Percentiles rank a stretch among this genome's conserved stretches.
Conservation (phyloP, 495 filamentous ascomycete genomes). For the Aspergillus affinis region DNA sequence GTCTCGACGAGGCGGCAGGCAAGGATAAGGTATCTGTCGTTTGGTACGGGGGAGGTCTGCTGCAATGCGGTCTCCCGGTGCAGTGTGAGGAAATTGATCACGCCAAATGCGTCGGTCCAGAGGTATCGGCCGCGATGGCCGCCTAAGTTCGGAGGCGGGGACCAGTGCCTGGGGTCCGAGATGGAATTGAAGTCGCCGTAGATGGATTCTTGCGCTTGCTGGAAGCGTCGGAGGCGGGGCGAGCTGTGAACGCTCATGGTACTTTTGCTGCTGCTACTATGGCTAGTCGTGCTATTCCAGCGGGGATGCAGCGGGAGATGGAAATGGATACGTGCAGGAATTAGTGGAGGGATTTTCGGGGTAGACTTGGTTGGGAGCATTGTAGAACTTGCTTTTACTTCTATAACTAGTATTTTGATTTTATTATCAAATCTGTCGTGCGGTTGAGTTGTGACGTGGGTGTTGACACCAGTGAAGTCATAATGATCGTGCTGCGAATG, state of each 20-base stretch:
- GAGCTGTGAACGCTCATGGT: slow-evolving; percentile 31
- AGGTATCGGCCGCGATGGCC: slow-evolving; percentile 66
- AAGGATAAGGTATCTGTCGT: slow-evolving; percentile 50
- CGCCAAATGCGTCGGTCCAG: slow-evolving; percentile 70
- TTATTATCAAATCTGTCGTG: not conserved
- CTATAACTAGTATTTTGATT: too few species aligned
- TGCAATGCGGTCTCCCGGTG: slow-evolving; percentile 29
- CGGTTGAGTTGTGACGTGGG: not conserved
- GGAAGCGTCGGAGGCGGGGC: slow-evolving; percentile 36
- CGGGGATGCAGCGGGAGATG: not conserved
- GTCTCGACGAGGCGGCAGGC: slow-evolving; percentile 51
- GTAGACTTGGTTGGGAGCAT: not conserved
- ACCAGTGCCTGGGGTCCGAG: slow-evolving; percentile 35
- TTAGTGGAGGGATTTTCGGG: not conserved
- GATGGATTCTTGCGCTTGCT: slow-evolving; percentile 39
- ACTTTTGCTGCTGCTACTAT: not conserved
- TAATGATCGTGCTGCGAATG: slow-evolving; percentile 12
- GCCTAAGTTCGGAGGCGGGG: slow-evolving; percentile 50
- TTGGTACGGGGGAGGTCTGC: not conserved
- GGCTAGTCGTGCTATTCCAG: too few species aligned
- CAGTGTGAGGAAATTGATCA: slow-evolving; percentile 65
- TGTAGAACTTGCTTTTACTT: not conserved
- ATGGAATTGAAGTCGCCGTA: slow-evolving; percentile 39
- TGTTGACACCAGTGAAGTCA: slow-evolving; percentile 16
- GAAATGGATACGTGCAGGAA: not conserved